A percentile compares a stretch with the other conserved stretches of the same genome.
Evolutionary conservation across 805 yeast species (phyloP).

Genomic region (Torulaspora maleeae): DNA sequence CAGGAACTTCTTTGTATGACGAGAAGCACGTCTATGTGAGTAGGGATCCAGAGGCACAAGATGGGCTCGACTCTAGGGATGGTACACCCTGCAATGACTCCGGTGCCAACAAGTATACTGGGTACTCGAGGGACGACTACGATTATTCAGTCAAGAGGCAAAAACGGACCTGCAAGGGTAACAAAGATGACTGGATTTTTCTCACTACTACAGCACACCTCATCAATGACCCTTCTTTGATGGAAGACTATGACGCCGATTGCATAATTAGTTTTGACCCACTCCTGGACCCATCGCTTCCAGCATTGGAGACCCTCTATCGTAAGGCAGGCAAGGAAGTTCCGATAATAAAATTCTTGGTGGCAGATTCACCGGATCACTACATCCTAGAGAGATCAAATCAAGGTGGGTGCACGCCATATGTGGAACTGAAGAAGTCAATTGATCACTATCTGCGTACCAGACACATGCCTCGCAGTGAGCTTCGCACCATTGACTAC

Average conservation of each 20-base stretch:
- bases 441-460: slow-evolving; percentile 23
- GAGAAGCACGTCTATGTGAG: slow-evolving; percentile 21
- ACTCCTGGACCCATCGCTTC: slow-evolving; percentile 32
- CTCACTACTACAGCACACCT: slow-evolving; percentile 46
- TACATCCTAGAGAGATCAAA: slow-evolving; percentile 23
- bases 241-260: slow-evolving; percentile 39
- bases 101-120: slow-evolving; percentile 17
- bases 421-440: slow-evolving; percentile 29
- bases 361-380: slow-evolving; percentile 45
- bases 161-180: slow-evolving; percentile 12
- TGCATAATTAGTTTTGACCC: slow-evolving; percentile 49
- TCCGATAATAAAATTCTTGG: slow-evolving; percentile 46
- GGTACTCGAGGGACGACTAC: slow-evolving; percentile 28
- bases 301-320: slow-evolving; percentile 30
- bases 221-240: slow-evolving; percentile 30
- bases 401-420: slow-evolving; percentile 17
- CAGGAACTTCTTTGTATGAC: slow-evolving; percentile 57
- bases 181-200: slow-evolving; percentile 37
- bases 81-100: slow-evolving; percentile 11
- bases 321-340: slow-evolving; percentile 22
- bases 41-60: neutral
- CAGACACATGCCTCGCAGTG: slow-evolving; percentile 12
- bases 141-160: slow-evolving; percentile 22
- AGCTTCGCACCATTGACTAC: slow-evolving; percentile 5
- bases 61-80: slow-evolving; percentile 9